Evolutionary conservation across 2,329 filamentous ascomycete species (phyloP), one percentile per base, ranked within the genome.

Genomic region (Ophiocordyceps unilateralis): DNA sequence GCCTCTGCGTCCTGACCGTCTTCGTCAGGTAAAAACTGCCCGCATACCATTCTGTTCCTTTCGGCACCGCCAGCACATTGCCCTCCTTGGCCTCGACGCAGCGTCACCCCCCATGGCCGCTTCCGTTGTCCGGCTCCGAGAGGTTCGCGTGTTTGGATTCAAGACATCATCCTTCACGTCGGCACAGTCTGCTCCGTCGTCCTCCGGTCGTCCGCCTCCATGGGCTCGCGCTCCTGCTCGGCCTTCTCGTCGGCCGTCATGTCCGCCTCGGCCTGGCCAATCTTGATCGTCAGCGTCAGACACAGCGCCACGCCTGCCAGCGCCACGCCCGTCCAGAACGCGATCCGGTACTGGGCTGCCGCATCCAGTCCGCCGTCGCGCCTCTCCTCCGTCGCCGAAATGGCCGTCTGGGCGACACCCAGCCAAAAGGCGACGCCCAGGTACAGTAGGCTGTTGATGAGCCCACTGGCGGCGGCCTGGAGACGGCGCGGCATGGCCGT

Each of bases 391-490:
- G 69, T 69, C 36, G 68, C 65, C 0, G 72, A 68, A 3, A 75
- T 64, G 11, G 66, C 67, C 11, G 87, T 69, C 55, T 88, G 83
- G 1, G 74, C 76, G 43, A 87, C 70, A 0, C 79, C 81, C 5
- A 87, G 66, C 61, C 78, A 76, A 42, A 87, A 68, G 1, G 81
- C 79, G 51, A 86, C 80, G 10, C 80, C 79, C 9, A 88, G 65
- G 51, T 84, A 82, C 24, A 86, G 55, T 2, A 85, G 60, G 40
- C 74, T 77, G 59, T 83, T 85, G 52, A 83, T 77, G 39, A 87
- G 58, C 0, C 76, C 81, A 1, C 82, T 81, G 0, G 81, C 83
- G 0, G 85, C 65, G 0, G 81, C 82, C 55, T 89, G 83, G 41
- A 76, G 68, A 12, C 72, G 68, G 5, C 67, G 66, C 0, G 82